Evolutionary conservation across 2,329 filamentous ascomycete genomes (phyloP).

Genomic region (Sporothrix phasma): DNA sequence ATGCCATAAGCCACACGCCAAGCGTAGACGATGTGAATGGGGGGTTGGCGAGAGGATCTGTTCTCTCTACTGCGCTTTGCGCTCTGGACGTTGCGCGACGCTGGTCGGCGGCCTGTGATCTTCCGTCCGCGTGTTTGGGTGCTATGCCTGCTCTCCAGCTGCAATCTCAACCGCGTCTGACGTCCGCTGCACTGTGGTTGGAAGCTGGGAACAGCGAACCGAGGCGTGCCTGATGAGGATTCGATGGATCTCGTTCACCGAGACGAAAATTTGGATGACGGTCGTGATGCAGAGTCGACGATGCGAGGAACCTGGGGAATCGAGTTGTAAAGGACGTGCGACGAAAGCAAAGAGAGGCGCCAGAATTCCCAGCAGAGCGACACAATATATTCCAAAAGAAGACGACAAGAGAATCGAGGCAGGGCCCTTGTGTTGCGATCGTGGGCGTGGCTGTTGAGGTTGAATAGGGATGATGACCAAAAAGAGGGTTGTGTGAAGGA

Average conservation of each 20-base stretch:
- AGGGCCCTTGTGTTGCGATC: neutral
- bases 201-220: neutral
- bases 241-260: neutral
- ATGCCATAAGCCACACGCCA: slow-evolving; percentile 45
- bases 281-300: neutral
- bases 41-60: neutral
- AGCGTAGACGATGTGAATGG: neutral
- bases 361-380: neutral
- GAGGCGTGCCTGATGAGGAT: neutral
- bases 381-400: slow-evolving; percentile 4
- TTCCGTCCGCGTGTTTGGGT: neutral
- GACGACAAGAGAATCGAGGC: neutral
- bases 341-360: neutral
- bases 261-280: neutral
- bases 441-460: neutral
- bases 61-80: neutral
- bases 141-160: neutral
- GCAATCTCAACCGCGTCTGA: neutral
- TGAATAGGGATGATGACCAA: slow-evolving; percentile 1
- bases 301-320: neutral
- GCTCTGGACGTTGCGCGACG: neutral
- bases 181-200: neutral
- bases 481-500: neutral
- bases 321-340: neutral
- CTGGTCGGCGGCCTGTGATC: neutral